Conservation (phyloP, 208 protist genomes). For the Crithidia mellificae region DNA sequence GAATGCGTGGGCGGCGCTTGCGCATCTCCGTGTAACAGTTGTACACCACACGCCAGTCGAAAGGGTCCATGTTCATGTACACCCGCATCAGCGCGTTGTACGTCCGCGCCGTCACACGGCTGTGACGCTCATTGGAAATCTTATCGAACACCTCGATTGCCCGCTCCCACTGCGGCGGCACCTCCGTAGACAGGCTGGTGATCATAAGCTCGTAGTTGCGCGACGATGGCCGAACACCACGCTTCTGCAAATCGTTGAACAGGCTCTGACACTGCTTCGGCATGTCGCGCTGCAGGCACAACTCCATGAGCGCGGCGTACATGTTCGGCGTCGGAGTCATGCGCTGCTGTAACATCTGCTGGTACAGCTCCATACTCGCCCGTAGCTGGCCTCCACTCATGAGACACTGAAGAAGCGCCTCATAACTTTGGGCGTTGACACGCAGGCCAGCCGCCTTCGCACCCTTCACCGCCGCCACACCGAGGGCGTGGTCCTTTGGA, state of each 20-base stretch:
- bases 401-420: slow-evolving; percentile 60
- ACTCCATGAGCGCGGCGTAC: slow-evolving; percentile 77
- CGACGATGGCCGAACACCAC: slow-evolving; percentile 55
- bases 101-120: slow-evolving; percentile 52
- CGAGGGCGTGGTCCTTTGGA: slow-evolving; percentile 54
- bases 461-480: slow-evolving; percentile 68
- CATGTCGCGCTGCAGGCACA: slow-evolving; percentile 76
- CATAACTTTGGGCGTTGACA: slow-evolving; percentile 62
- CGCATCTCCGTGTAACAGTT: slow-evolving; percentile 89
- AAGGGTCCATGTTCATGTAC: slow-evolving; percentile 88
- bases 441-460: slow-evolving; percentile 58
- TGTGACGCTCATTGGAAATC: slow-evolving; percentile 49
- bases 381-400: slow-evolving; percentile 72
- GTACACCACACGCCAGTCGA: slow-evolving; percentile 90
- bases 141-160: slow-evolving; percentile 88
- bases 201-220: slow-evolving; percentile 83
- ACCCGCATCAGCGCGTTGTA: slow-evolving; percentile 89
- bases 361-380: slow-evolving; percentile 79
- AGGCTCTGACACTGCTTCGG: slow-evolving; percentile 60
- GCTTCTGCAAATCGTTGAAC: slow-evolving; percentile 71
- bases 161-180: slow-evolving; percentile 76
- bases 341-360: slow-evolving; percentile 55
- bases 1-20: slow-evolving; percentile 57
- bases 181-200: slow-evolving; percentile 58
- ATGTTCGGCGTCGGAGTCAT: slow-evolving; percentile 70